A percentile compares a stretch with the other conserved stretches of the same genome.
These are phyloP conservation scores for Ogataea paradorogensis DNA, from an alignment of 805 yeast genomes.

Conservation along the genomic window DNA sequence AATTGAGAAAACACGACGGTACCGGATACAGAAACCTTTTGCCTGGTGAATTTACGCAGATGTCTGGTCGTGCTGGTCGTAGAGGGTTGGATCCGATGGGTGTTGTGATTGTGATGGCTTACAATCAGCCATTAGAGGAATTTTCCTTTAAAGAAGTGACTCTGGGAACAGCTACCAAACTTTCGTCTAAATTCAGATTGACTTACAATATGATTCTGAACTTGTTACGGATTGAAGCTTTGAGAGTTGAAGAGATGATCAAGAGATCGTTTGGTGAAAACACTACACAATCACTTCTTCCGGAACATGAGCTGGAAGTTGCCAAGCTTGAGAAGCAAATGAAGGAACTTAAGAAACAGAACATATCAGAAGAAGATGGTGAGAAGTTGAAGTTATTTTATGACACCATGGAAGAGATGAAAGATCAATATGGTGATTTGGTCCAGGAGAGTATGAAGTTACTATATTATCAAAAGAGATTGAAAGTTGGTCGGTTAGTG, in stretches of 20 bases:
- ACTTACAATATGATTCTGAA: slow-evolving; percentile 96
- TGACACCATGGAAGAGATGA: slow-evolving; percentile 44
- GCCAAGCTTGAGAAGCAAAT: slow-evolving; percentile 50
- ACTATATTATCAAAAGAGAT: slow-evolving; percentile 44
- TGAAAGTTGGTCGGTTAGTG: slow-evolving; percentile 56
- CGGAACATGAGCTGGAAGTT: slow-evolving; percentile 76
- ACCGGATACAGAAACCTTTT: slow-evolving; percentile 71
- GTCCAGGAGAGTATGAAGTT: slow-evolving; percentile 46
- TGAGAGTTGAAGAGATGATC: slow-evolving; percentile 97
- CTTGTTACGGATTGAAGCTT: slow-evolving; percentile 85
- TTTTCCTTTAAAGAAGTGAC: slow-evolving; percentile 73
- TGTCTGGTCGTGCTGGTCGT: slow-evolving; percentile 99
- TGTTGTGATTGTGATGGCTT: slow-evolving; percentile 90
- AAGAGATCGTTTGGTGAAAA: slow-evolving; percentile 94
- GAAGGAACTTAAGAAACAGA: slow-evolving; percentile 26
- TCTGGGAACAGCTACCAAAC: slow-evolving; percentile 85
- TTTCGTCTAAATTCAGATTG: slow-evolving; percentile 87
- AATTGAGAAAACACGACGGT: slow-evolving; percentile 88
- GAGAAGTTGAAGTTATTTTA: slow-evolving; percentile 46
- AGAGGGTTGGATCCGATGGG: slow-evolving; percentile 93
- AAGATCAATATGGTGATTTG: slow-evolving; percentile 42
- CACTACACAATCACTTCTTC: slow-evolving; percentile 76
- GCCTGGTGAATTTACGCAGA: slow-evolving; percentile 97
- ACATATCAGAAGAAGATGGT: slow-evolving; percentile 37
- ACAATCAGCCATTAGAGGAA: slow-evolving; percentile 57